Evolutionary conservation across 2,329 filamentous ascomycete genomes (phyloP).

Genomic region (Aspergillus pseudonomiae): DNA sequence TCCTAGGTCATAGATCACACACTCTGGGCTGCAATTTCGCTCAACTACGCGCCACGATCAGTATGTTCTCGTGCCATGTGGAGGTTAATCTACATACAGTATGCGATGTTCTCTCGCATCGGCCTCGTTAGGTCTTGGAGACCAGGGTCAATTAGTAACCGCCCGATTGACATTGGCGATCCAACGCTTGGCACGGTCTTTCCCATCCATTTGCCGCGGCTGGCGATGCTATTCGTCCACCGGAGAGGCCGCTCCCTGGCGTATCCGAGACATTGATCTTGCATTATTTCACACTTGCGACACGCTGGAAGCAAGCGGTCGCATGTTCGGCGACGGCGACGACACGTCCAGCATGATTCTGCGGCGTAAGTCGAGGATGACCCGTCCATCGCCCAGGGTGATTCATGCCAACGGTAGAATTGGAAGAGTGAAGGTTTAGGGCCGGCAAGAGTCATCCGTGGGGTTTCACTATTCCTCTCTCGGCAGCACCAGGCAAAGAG

Average conservation of each 20-base stretch:
- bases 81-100: not conserved
- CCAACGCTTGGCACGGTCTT: slow-evolving; percentile 10
- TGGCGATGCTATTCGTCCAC: slow-evolving; percentile 20
- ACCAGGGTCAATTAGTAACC: not conserved
- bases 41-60: slow-evolving; percentile 11
- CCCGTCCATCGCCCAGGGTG: not conserved
- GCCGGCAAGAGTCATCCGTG: not conserved
- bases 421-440: not conserved
- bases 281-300: slow-evolving; percentile 9
- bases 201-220: slow-evolving; percentile 17
- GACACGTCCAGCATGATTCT: slow-evolving; percentile 19
- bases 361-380: not conserved
- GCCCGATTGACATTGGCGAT: not conserved
- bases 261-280: slow-evolving; percentile 17
- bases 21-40: slow-evolving; percentile 17
- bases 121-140: not conserved
- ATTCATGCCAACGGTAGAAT: not conserved
- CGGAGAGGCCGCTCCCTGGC: slow-evolving; percentile 13
- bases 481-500: no score
- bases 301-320: slow-evolving; percentile 17
- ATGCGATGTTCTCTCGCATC: not conserved
- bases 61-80: not conserved
- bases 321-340: slow-evolving; percentile 20
- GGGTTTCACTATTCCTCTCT: no score
- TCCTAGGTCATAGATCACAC: slow-evolving; percentile 13